Evolutionary conservation across 2,329 filamentous ascomycete species (phyloP).

Genomic region (Pestalotiopsis sp.): DNA sequence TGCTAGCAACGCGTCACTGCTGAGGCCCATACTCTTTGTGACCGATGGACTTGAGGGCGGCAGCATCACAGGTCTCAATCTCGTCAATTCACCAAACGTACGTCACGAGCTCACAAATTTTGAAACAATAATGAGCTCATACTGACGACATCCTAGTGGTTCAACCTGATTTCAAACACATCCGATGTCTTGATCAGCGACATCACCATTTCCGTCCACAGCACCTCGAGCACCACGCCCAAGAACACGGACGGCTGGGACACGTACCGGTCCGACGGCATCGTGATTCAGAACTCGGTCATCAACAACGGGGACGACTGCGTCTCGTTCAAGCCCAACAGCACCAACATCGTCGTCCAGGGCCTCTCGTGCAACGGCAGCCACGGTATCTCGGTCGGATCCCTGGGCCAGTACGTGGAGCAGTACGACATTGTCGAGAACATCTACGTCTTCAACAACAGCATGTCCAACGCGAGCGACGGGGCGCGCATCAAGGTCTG

Average conservation of each 20-base stretch:
- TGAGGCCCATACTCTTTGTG: slow-evolving; percentile 59
- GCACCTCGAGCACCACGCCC: slow-evolving; percentile 51
- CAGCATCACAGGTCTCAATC: slow-evolving; percentile 58
- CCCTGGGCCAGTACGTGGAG: slow-evolving; percentile 64
- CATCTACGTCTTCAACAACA: slow-evolving; percentile 60
- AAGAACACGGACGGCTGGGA: slow-evolving; percentile 68
- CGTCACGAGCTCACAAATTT: background rate
- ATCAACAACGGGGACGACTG: slow-evolving; percentile 70
- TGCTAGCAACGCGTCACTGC: slow-evolving; percentile 48
- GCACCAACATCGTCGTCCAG: slow-evolving; percentile 67
- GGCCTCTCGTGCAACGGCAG: slow-evolving; percentile 68
- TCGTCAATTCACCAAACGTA: slow-evolving; percentile 54
- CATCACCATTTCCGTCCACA: slow-evolving; percentile 48
- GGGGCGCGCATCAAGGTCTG: slow-evolving; percentile 75
- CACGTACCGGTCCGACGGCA: slow-evolving; percentile 59
- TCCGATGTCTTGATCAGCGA: slow-evolving; percentile 63
- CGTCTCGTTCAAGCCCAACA: slow-evolving; percentile 74
- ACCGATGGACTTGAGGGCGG: slow-evolving; percentile 57
- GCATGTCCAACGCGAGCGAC: slow-evolving; percentile 59
- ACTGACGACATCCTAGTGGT: slow-evolving; percentile 45
- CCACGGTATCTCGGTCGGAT: slow-evolving; percentile 73
- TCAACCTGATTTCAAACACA: slow-evolving; percentile 66
- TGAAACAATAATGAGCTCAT: background rate
- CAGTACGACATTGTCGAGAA: slow-evolving; percentile 69
- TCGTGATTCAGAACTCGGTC: slow-evolving; percentile 67